Evolutionary conservation across 495 filamentous ascomycete genomes (phyloP).

Genomic region (Penicillium silybi): DNA sequence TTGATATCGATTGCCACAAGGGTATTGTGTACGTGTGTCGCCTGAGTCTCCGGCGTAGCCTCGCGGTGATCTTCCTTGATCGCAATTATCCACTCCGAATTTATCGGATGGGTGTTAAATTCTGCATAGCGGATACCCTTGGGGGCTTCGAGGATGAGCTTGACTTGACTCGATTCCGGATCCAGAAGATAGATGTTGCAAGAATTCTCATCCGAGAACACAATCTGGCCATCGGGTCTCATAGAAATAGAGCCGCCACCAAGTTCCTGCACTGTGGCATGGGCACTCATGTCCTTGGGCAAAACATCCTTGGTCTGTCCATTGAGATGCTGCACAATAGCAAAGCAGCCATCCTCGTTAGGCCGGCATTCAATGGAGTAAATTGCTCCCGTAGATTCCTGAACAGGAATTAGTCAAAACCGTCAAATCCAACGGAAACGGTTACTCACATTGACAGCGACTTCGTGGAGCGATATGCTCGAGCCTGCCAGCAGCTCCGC

Average conservation of each 20-base stretch:
- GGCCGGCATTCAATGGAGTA: constrained; percentile 43
- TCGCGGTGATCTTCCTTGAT: constrained; percentile 45
- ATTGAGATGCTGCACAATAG: constrained; percentile 36
- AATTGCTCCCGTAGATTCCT: constrained; percentile 29
- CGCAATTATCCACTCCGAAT: constrained; percentile 35
- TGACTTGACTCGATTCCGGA: constrained; percentile 20
- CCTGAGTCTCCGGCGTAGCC: constrained; percentile 28
- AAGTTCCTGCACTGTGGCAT: constrained; percentile 40
- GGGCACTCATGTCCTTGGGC: constrained; percentile 35
- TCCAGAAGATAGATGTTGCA: constrained; percentile 35
- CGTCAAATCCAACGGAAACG: background rate
- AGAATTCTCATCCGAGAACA: constrained; percentile 38
- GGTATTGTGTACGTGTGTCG: constrained; percentile 22
- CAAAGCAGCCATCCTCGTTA: constrained; percentile 32
- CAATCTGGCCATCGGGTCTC: constrained; percentile 28
- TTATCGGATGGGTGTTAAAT: constrained; percentile 31
- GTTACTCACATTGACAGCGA: constrained; percentile 24
- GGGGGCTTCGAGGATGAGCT: constrained; percentile 15
- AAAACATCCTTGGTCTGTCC: constrained; percentile 33
- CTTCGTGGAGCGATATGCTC: constrained; percentile 27
- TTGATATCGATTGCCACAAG: constrained; percentile 22
- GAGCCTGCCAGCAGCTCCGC: constrained; percentile 32
- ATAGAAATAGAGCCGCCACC: constrained; percentile 27
- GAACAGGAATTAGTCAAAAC: background rate
- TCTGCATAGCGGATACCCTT: constrained; percentile 34